Conservation (phyloP, 108 stramenopile species). For the Skeletonema marinoi region DNA sequence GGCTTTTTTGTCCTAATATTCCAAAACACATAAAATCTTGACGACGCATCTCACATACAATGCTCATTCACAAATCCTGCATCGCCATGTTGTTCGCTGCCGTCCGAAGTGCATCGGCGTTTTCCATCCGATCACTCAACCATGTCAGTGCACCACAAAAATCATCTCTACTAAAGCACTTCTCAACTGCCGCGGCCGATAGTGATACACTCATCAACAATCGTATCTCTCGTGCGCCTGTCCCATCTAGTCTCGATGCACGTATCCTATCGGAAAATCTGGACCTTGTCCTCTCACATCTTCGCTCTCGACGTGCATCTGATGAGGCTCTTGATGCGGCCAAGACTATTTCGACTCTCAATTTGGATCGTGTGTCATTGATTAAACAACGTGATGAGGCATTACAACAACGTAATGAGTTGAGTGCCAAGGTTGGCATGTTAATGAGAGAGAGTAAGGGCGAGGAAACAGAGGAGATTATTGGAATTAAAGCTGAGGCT, state of each 20-base stretch:
- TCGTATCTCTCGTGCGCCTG: slow-evolving; percentile 55
- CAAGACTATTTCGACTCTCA: slow-evolving; percentile 50
- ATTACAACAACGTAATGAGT: slow-evolving; percentile 76
- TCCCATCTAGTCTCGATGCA: slow-evolving; percentile 56
- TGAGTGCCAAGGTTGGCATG: slow-evolving; percentile 69
- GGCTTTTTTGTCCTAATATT: not conserved
- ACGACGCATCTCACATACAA: not conserved
- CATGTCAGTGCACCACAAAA: not conserved
- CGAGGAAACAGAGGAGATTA: slow-evolving; percentile 60
- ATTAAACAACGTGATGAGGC: slow-evolving; percentile 78
- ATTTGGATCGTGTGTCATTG: slow-evolving; percentile 59
- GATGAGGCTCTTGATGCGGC: slow-evolving; percentile 72
- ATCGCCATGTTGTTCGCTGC: slow-evolving; percentile 6
- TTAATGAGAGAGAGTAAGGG: slow-evolving; percentile 61
- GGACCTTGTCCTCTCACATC: slow-evolving; percentile 74
- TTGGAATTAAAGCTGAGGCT: slow-evolving; percentile 21
- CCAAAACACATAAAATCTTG: too few species aligned
- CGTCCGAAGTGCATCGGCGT: slow-evolving; percentile 1
- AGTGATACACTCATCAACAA: slow-evolving; percentile 1
- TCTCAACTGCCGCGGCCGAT: not conserved
- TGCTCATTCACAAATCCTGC: not conserved
- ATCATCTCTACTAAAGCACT: not conserved
- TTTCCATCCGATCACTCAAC: not conserved
- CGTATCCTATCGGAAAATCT: slow-evolving; percentile 67
- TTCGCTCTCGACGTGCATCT: slow-evolving; percentile 76